Evolutionary conservation across 768 basidiomycete genomes (phyloP).

Genomic region (Calocybe cyanea): DNA sequence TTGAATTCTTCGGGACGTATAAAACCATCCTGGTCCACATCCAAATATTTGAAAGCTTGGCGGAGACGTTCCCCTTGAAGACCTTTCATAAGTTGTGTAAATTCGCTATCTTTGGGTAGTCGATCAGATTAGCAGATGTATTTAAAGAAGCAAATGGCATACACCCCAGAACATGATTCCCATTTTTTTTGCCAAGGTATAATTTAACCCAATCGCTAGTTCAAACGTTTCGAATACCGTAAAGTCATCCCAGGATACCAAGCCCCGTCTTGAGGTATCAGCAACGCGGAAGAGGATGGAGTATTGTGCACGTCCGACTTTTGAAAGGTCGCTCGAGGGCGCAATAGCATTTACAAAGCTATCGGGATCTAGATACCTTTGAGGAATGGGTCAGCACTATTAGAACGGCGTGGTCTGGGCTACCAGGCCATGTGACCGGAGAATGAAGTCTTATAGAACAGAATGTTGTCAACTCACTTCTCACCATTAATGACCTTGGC

Average conservation of each 20-base stretch:
- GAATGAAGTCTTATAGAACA: too few species aligned
- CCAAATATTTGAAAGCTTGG: constrained; percentile 92
- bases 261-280: constrained; percentile 68
- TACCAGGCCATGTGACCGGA: constrained; percentile 10
- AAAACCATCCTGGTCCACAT: constrained; percentile 88
- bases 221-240: constrained; percentile 85
- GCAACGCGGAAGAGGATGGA: constrained; percentile 88
- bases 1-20: constrained; percentile 94
- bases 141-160: constrained; percentile 25
- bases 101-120: constrained; percentile 73
- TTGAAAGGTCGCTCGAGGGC: constrained; percentile 77
- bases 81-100: constrained; percentile 98
- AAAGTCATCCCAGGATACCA: constrained; percentile 94
- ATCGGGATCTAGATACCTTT: constrained; percentile 80
- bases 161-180: constrained; percentile 90
- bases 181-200: constrained; percentile 91
- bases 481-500: constrained; percentile 75
- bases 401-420: constrained; percentile 5
- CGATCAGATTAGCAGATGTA: not conserved
- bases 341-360: constrained; percentile 96
- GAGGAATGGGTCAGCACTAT: constrained; percentile 13
- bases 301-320: constrained; percentile 86
- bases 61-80: constrained; percentile 96
- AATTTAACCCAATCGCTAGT: constrained; percentile 91
- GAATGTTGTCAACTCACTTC: constrained; percentile 53